Conservation (phyloP, 306 rosid genomes). For the Ormosia semicastrata region DNA sequence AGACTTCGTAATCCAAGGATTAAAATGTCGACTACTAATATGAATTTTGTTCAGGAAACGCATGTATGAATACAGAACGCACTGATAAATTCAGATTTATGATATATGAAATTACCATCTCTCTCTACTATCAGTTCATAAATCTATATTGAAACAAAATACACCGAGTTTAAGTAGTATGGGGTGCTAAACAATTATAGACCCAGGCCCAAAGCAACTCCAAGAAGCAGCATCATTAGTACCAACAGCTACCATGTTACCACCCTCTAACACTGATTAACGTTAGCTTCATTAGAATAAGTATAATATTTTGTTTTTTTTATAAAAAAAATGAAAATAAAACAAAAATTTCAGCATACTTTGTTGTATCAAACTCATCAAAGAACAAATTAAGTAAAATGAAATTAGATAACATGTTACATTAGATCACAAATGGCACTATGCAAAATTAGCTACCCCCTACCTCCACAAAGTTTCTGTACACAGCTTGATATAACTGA, state of each 20-base stretch:
- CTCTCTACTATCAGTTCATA: background rate
- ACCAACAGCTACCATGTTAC: background rate
- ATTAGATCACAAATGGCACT: background rate
- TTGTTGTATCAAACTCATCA: background rate
- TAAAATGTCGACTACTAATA: background rate
- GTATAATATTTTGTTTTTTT: too few species aligned
- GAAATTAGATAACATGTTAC: background rate
- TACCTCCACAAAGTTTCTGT: slow-evolving; percentile 54
- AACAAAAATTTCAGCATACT: background rate
- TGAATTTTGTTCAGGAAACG: background rate
- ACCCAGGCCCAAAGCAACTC: background rate
- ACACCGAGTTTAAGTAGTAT: background rate
- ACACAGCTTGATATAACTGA: slow-evolving; percentile 34
- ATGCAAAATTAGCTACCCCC: slow-evolving; percentile 31
- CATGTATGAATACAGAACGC: background rate
- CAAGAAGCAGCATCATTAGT: background rate
- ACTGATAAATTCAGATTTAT: background rate
- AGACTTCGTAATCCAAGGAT: too few species aligned
- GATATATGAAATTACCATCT: background rate
- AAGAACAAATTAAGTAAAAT: background rate
- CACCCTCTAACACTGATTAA: too few species aligned
- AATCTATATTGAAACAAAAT: background rate
- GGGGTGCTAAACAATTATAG: background rate
- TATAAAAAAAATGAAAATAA: background rate
- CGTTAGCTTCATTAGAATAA: too few species aligned